phyloP scores from a whole-genome alignment of 768 basidiomycete species.

The Peribolospora kevripleyi region DNA sequence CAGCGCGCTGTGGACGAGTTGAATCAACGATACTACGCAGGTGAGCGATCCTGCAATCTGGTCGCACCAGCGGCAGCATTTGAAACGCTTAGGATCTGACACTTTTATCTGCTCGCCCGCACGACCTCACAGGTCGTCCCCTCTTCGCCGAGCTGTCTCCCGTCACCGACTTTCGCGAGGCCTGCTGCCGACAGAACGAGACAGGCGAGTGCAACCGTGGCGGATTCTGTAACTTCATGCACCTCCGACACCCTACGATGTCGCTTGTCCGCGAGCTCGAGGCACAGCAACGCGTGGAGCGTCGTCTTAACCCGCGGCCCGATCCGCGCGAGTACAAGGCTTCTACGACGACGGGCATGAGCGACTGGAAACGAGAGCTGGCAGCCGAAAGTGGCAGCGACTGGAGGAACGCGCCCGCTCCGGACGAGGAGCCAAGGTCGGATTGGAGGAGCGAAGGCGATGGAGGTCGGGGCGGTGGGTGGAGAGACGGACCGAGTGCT shows the following conservation, averaged over 20 bases:
- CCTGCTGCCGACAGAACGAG: constrained; percentile 95
- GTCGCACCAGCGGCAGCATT: too few species aligned
- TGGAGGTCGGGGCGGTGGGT: not conserved
- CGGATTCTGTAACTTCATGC: constrained; percentile 96
- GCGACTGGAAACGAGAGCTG: not conserved
- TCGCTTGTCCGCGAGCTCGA: constrained; percentile 10
- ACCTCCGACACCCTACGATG: constrained; percentile 9
- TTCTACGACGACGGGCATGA: not conserved
- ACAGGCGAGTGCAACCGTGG: constrained; percentile 67
- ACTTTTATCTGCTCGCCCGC: too few species aligned
- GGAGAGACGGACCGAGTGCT: too few species aligned
- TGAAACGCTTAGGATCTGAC: too few species aligned
- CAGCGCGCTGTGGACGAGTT: constrained; percentile 73
- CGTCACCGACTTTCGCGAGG: constrained; percentile 95
- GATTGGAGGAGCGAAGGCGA: constrained; percentile 7
- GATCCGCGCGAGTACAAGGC: not conserved
- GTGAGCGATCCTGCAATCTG: constrained; percentile 25
- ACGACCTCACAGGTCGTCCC: constrained; percentile 40
- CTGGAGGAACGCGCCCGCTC: constrained; percentile 2
- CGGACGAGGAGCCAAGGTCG: constrained; percentile 7
- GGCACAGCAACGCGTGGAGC: constrained; percentile 9
- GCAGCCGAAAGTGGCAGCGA: not conserved
- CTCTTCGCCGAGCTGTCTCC: constrained; percentile 93
- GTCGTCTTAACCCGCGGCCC: constrained; percentile 6
- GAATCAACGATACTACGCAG: constrained; percentile 96